These are phyloP conservation scores for Immersiella caudata DNA, from an alignment of 495 filamentous ascomycete species.

Conservation along the genomic window DNA sequence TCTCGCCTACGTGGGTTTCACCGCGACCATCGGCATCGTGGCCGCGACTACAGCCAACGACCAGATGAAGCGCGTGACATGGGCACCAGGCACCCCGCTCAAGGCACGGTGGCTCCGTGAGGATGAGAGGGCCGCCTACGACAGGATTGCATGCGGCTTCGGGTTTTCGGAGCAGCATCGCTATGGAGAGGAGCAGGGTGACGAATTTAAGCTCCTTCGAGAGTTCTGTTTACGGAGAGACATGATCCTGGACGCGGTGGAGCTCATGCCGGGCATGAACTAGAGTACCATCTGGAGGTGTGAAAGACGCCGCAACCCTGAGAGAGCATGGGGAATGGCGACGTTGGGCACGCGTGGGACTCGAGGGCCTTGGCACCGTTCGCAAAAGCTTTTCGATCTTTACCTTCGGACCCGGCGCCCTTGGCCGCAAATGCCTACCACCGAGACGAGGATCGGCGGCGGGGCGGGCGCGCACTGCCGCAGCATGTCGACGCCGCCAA, in stretches of 20 bases:
- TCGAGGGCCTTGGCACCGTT: constrained; percentile 25
- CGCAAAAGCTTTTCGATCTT: constrained; percentile 25
- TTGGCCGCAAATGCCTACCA: constrained; percentile 31
- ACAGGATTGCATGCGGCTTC: constrained; percentile 84
- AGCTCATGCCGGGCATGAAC: constrained; percentile 91
- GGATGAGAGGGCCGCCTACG: constrained; percentile 87
- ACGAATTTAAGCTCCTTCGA: constrained; percentile 81
- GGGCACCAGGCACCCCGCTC: constrained; percentile 78
- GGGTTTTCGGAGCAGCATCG: constrained; percentile 80
- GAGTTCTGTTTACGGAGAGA: constrained; percentile 78
- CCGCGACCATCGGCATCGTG: constrained; percentile 77
- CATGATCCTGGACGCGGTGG: constrained; percentile 86
- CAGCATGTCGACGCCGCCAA: constrained; percentile 35
- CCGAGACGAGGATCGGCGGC: constrained; percentile 34
- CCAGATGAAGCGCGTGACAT: constrained; percentile 90
- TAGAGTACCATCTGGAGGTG: constrained; percentile 23
- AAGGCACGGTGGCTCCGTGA: constrained; percentile 87
- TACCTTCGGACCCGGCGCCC: constrained; percentile 28
- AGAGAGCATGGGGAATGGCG: constrained; percentile 34
- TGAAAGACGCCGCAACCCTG: background rate
- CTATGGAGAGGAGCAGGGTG: constrained; percentile 86
- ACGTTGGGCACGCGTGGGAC: constrained; percentile 18
- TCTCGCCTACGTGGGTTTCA: constrained; percentile 77
- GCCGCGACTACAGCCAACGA: constrained; percentile 85
- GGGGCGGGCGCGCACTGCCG: constrained; percentile 26